These are phyloP conservation scores for Dipodascus albidus DNA, from an alignment of 805 yeast species.

Conservation along the genomic window DNA sequence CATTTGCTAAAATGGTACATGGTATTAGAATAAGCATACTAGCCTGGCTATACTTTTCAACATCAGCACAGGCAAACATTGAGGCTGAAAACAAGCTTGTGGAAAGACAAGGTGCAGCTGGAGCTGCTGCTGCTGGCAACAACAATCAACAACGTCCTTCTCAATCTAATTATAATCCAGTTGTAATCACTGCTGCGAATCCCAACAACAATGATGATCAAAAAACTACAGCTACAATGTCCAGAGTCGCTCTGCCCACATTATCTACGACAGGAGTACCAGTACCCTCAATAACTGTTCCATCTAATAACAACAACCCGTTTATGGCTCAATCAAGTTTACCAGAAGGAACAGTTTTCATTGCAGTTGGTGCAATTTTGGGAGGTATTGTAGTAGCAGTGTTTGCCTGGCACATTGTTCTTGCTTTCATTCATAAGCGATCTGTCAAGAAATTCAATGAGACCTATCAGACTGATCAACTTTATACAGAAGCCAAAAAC, in stretches of 20 bases:
- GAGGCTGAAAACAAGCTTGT: too few species aligned
- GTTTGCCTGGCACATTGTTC: conserved; percentile 39
- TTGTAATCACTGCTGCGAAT: neutral
- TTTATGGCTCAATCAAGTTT: conserved; percentile 38
- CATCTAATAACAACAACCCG: conserved; percentile 56
- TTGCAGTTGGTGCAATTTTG: conserved; percentile 62
- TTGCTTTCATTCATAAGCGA: conserved; percentile 36
- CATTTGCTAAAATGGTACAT: too few species aligned
- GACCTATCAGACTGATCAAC: neutral
- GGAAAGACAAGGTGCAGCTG: too few species aligned
- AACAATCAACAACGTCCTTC: too few species aligned
- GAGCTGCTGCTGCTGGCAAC: too few species aligned
- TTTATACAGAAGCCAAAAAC: conserved; percentile 7
- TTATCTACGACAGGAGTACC: conserved; percentile 15
- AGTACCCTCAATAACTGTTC: conserved; percentile 43
- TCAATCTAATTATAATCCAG: neutral
- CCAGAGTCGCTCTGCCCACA: neutral
- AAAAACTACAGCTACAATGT: neutral
- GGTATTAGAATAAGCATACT: too few species aligned
- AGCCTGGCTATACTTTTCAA: too few species aligned
- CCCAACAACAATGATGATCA: neutral
- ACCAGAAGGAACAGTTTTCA: conserved; percentile 74
- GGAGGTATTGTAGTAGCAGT: conserved; percentile 46
- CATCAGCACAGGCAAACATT: too few species aligned
- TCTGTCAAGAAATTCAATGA: conserved; percentile 32